A percentile compares a stretch with the other conserved stretches of the same genome.
These are phyloP conservation scores for Penicillium thymicola DNA, from an alignment of 2,329 filamentous ascomycete species.

Conservation along the genomic window DNA sequence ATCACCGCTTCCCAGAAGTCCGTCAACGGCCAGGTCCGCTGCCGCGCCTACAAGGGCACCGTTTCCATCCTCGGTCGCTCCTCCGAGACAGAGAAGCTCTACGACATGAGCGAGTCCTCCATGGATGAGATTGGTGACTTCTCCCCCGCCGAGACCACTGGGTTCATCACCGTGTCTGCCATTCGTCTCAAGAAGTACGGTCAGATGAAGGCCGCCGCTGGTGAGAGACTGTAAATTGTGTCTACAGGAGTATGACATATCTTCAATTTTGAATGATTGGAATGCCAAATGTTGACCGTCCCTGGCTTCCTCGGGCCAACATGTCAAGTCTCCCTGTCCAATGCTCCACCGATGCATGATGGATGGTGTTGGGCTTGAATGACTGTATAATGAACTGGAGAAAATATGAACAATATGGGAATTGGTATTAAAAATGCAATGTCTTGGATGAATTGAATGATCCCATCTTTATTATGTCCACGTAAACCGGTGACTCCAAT, in stretches of 20 bases:
- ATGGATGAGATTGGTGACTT: conserved; percentile 73
- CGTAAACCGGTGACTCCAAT: not conserved
- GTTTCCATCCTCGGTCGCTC: conserved; percentile 51
- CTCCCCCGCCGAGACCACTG: conserved; percentile 62
- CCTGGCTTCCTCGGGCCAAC: conserved; percentile 15
- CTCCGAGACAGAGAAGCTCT: conserved; percentile 68
- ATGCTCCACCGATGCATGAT: conserved; percentile 10
- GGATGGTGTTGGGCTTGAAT: conserved; percentile 16
- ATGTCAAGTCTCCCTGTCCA: conserved; percentile 7
- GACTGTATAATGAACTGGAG: conserved; percentile 28
- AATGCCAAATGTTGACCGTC: conserved; percentile 23
- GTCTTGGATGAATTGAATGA: not conserved
- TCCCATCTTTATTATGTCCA: not conserved
- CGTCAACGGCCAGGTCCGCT: conserved; percentile 61
- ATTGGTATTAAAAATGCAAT: conserved; percentile 6
- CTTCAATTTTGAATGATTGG: conserved; percentile 6
- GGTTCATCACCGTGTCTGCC: conserved; percentile 51
- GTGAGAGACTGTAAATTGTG: conserved; percentile 29
- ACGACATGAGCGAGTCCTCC: conserved; percentile 61
- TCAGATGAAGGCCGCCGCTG: conserved; percentile 37
- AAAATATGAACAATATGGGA: conserved; percentile 16
- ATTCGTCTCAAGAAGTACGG: conserved; percentile 46
- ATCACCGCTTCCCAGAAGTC: conserved; percentile 33
- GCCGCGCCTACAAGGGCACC: conserved; percentile 64
- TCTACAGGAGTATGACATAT: conserved; percentile 1